phyloP scores from a whole-genome alignment of 192 early-diverging fungal species.

The Coemansia sp. region DNA sequence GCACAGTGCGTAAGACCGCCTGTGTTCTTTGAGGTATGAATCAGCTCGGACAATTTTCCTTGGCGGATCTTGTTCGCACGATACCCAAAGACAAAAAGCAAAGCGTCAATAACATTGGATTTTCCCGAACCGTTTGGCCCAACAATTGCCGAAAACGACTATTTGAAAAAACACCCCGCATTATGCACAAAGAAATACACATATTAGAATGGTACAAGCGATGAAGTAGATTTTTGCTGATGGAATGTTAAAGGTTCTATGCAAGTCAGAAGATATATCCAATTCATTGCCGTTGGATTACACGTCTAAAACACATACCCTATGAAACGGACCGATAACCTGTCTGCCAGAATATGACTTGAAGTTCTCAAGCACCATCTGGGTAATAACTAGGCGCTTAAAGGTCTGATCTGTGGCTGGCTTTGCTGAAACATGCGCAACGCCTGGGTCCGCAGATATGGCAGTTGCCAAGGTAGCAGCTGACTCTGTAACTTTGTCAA shows the following conservation, averaged over 20 bases:
- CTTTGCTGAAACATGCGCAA: background rate
- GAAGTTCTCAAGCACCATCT: slow-evolving; percentile 93
- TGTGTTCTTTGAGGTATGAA: slow-evolving; percentile 84
- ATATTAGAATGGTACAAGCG: background rate
- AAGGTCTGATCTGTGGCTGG: slow-evolving; percentile 12
- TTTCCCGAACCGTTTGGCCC: slow-evolving; percentile 99
- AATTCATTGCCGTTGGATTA: background rate
- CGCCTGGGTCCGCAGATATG: too few species aligned
- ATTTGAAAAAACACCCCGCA: background rate
- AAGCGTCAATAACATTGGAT: slow-evolving; percentile 97
- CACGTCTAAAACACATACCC: slow-evolving; percentile 60
- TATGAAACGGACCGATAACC: slow-evolving; percentile 95
- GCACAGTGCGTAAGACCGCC: slow-evolving; percentile 73
- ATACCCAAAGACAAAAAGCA: slow-evolving; percentile 99
- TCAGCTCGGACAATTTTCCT: slow-evolving; percentile 91
- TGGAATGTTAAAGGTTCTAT: background rate
- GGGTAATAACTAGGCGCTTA: slow-evolving; percentile 66
- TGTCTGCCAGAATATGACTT: slow-evolving; percentile 93
- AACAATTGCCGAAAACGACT: slow-evolving; percentile 76
- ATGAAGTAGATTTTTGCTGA: background rate
- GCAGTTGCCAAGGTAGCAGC: background rate
- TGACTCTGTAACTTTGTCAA: background rate
- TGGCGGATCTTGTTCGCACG: slow-evolving; percentile 97
- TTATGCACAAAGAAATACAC: background rate
- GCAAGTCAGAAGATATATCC: background rate